These are phyloP conservation scores for Phellopilus nigrolimitatus DNA, from an alignment of 1,284 basidiomycete genomes.

Conservation along the genomic window DNA sequence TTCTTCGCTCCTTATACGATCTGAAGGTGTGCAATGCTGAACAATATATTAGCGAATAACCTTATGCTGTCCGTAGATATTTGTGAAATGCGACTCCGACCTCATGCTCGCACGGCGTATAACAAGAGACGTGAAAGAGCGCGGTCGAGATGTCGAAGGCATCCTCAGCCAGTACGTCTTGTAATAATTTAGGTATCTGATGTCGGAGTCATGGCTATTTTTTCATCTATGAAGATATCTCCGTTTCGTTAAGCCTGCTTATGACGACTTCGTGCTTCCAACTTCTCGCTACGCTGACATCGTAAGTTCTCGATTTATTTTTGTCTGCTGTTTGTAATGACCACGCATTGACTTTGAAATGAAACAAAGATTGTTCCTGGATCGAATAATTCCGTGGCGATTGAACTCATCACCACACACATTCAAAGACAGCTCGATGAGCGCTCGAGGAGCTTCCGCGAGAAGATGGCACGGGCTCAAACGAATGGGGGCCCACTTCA, in stretches of 20 bases:
- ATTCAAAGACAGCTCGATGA: slow-evolving; percentile 81
- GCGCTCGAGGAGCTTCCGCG: slow-evolving; percentile 70
- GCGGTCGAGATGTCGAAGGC: slow-evolving; percentile 81
- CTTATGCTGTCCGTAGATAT: slow-evolving; percentile 44
- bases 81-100: slow-evolving; percentile 90
- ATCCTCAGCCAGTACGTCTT: slow-evolving; percentile 78
- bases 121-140: slow-evolving; percentile 81
- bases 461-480: slow-evolving; percentile 52
- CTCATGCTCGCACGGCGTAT: slow-evolving; percentile 95
- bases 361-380: slow-evolving; percentile 81
- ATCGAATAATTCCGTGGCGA: slow-evolving; percentile 82
- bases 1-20: slow-evolving; percentile 80
- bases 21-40: slow-evolving; percentile 61
- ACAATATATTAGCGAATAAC: slow-evolving; percentile 2
- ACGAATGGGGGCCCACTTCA: slow-evolving; percentile 8
- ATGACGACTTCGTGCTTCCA: slow-evolving; percentile 93
- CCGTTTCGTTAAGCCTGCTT: slow-evolving; percentile 89
- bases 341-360: not conserved
- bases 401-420: slow-evolving; percentile 91
- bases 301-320: slow-evolving; percentile 38
- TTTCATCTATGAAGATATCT: slow-evolving; percentile 61
- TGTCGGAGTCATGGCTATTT: not conserved
- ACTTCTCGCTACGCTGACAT: slow-evolving; percentile 86
- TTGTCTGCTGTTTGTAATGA: not conserved
- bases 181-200: slow-evolving; percentile 9